Base-by-base conservation (phyloP, 176 grass and related monocot genomes). In the Cenchrus fungigraminus region DNA sequence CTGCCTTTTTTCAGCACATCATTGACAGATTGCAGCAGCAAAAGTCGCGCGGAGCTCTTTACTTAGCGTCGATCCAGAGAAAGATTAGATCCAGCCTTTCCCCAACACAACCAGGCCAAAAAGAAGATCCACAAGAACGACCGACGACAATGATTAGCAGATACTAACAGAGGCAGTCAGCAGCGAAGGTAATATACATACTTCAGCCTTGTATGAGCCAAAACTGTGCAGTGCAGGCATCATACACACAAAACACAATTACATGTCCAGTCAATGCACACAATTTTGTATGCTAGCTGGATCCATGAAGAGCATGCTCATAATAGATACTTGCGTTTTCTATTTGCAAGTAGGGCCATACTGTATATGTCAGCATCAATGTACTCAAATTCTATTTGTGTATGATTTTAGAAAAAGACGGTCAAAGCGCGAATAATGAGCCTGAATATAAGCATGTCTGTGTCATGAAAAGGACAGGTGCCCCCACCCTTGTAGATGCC, bases 351-450 rank as follows among this genome's bases (percentile, higher is more conserved):
- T 53, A 75, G 44, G 45, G 42, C 72, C 65, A 77, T 49, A 40
- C 2, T 40, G 37, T 40, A 32, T 82, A 72, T 49, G 29, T 86
- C 88, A 58, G 68, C 51, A 78, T 73, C 88, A 71, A 60, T 83
- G 74, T 43, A 37, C 15, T 60, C 29, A 40, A 79, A 86, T 87
- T 87, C 50, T 45, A 78, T 46, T 51, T 31, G 22, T 10, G n/a
- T 67, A 83, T 61, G 51, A 63, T 79, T 83, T 79, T 44, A 17
- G 16, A 68, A 14, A 51, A 83, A 83, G 67, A 42, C 10, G 1
- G 69, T 86, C 79, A 90, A 86, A 65, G 46, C 14, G 67, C 73
- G 52, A 87, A 90, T 90, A 68, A 90, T 83, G 74, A 74, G 67
- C 51, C 79, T 29, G 74, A 59, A 90, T 90, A 74, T 87, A 87